These are phyloP conservation scores for Ogataea pignaliae DNA, from an alignment of 805 yeast species.

Conservation along the genomic window DNA sequence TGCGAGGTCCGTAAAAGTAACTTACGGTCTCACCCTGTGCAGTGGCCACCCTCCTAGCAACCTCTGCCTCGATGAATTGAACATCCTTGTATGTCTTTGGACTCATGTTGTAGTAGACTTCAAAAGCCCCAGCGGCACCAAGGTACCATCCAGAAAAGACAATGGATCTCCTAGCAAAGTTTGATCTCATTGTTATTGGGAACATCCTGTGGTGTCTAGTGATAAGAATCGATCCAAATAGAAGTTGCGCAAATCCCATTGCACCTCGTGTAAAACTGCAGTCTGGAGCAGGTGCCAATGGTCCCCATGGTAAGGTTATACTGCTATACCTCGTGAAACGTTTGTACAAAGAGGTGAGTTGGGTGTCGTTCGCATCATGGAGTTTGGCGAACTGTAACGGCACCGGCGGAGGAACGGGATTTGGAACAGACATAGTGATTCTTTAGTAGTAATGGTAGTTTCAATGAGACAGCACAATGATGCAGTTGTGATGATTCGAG, in stretches of 20 bases:
- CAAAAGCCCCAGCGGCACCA: not conserved
- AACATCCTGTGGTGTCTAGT: not conserved
- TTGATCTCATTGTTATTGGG: not conserved
- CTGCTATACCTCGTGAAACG: not conserved
- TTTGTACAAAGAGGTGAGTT: not conserved
- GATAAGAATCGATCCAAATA: not conserved
- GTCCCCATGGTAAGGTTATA: slow-evolving; percentile 21
- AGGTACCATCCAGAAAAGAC: not conserved
- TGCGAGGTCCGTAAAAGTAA: slow-evolving; percentile 48
- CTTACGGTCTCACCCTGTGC: slow-evolving; percentile 36
- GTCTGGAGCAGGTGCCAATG: slow-evolving; percentile 33
- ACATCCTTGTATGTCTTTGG: slow-evolving; percentile 18
- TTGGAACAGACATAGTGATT: too few relatives aligned
- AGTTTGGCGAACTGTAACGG: too few relatives aligned
- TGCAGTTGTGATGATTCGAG: too few relatives aligned
- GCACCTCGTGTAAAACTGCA: slow-evolving; percentile 20
- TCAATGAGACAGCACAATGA: too few relatives aligned
- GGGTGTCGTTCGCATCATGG: too few relatives aligned
- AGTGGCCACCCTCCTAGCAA: slow-evolving; percentile 24
- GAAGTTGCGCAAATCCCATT: not conserved
- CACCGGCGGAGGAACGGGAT: too few relatives aligned
- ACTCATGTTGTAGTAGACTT: not conserved
- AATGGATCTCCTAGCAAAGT: not conserved
- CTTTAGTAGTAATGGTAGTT: too few relatives aligned
- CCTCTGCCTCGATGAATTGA: slow-evolving; percentile 21